These are phyloP conservation scores for Amylostereum areolatum DNA, from an alignment of 1,284 basidiomycete species.

Conservation along the genomic window DNA sequence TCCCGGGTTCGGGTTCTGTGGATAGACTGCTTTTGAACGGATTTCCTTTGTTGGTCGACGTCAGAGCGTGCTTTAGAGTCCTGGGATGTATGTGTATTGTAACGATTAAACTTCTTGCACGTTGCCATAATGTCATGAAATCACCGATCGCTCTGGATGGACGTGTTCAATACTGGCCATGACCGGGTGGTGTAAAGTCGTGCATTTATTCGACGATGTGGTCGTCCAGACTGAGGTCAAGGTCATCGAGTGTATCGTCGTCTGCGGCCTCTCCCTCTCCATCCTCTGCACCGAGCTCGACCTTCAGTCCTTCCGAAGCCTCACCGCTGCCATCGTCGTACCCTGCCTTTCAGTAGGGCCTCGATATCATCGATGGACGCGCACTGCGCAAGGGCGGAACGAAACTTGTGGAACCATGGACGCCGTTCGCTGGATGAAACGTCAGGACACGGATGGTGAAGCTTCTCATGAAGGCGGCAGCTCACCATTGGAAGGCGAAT, in stretches of 20 bases:
- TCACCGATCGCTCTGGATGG: too few relatives aligned
- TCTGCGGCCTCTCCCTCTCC: background rate
- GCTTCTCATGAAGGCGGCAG: background rate
- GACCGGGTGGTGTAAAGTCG: too few relatives aligned
- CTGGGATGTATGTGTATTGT: too few relatives aligned
- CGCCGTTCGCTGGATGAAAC: constrained; percentile 5
- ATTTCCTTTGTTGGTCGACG: too few relatives aligned
- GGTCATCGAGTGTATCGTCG: background rate
- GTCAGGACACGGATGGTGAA: background rate
- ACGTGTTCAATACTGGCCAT: too few relatives aligned
- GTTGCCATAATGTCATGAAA: too few relatives aligned
- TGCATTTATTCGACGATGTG: too few relatives aligned
- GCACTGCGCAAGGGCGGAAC: constrained; percentile 7
- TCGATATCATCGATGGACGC: constrained; percentile 11
- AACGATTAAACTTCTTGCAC: too few relatives aligned
- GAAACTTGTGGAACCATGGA: constrained; percentile 12
- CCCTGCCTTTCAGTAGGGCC: constrained; percentile 6
- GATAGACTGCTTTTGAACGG: constrained; percentile 19
- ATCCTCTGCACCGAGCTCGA: background rate
- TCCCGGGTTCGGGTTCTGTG: constrained; percentile 43
- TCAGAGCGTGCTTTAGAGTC: too few relatives aligned
- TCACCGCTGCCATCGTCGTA: constrained; percentile 8
- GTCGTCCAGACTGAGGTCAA: too few relatives aligned
- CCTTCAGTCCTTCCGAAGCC: background rate
- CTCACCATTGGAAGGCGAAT: constrained; percentile 62